Percentiles rank a stretch among this genome's conserved stretches.
Evolutionary conservation across 2,329 filamentous ascomycete species (phyloP).

Genomic region (Penicillium occitanis): DNA sequence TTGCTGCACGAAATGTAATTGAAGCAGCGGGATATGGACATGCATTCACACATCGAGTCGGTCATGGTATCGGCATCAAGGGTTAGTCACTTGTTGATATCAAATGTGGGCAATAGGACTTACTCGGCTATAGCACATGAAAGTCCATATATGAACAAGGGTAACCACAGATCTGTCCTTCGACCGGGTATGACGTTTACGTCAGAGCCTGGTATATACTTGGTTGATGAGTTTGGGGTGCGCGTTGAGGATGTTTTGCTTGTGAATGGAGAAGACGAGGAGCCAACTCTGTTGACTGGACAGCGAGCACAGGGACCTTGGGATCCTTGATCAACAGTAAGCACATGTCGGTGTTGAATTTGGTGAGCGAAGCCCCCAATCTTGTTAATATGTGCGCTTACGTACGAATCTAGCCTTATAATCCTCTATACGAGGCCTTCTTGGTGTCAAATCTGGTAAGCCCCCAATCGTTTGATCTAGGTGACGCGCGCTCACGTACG

Average conservation of each 20-base stretch:
- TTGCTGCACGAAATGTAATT: slow-evolving; percentile 60
- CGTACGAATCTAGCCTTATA: too few species aligned
- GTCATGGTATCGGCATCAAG: slow-evolving; percentile 66
- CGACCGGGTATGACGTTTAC: slow-evolving; percentile 63
- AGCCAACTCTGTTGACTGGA: slow-evolving; percentile 56
- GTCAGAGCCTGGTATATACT: slow-evolving; percentile 63
- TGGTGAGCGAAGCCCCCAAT: too few species aligned
- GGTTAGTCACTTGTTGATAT: slow-evolving; percentile 30
- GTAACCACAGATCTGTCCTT: slow-evolving; percentile 52
- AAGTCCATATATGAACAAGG: slow-evolving; percentile 64
- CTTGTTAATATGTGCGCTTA: too few species aligned
- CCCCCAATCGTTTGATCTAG: too few species aligned
- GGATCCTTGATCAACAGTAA: slow-evolving; percentile 42
- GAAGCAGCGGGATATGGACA: slow-evolving; percentile 58
- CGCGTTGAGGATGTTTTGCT: slow-evolving; percentile 63
- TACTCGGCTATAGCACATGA: slow-evolving; percentile 50
- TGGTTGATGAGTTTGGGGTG: slow-evolving; percentile 60
- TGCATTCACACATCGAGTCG: slow-evolving; percentile 62
- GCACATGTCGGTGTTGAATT: too few species aligned
- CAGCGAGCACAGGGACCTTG: slow-evolving; percentile 54
- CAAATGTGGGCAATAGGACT: background rate
- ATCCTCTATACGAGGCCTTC: too few species aligned
- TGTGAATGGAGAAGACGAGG: slow-evolving; percentile 51
- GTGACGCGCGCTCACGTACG: too few species aligned
- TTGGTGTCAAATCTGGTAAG: too few species aligned